Conservation (phyloP, 192 early-diverging fungal species). For the Phlyctochytrium planicorne region DNA sequence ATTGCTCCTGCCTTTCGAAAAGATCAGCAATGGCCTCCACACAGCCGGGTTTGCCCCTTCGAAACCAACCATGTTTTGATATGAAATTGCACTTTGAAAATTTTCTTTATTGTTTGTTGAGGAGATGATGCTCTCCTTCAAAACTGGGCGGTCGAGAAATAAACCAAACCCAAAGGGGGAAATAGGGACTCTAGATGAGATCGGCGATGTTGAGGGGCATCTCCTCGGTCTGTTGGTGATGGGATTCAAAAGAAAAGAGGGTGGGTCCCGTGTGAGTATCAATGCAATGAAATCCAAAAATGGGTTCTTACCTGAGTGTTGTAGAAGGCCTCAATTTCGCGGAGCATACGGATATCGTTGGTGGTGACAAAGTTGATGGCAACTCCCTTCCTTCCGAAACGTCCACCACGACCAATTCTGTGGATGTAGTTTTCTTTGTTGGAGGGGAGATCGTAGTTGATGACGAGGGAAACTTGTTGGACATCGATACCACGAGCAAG, state of each 20-base stretch:
- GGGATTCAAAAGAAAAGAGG: too few relatives aligned
- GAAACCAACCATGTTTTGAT: neutral
- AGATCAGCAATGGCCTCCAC: neutral
- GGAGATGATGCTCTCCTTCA: too few relatives aligned
- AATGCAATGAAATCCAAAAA: slow-evolving; percentile 37
- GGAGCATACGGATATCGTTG: slow-evolving; percentile 87
- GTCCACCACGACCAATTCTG: slow-evolving; percentile 99
- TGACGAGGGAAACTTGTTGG: slow-evolving; percentile 98
- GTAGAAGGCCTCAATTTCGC: slow-evolving; percentile 98
- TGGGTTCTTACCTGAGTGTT: slow-evolving; percentile 94
- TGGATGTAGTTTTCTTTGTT: slow-evolving; percentile 99
- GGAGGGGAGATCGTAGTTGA: slow-evolving; percentile 97
- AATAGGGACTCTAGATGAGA: too few relatives aligned
- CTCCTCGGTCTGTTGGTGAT: slow-evolving; percentile 98
- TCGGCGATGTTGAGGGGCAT: slow-evolving; percentile 98
- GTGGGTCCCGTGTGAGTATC: too few relatives aligned
- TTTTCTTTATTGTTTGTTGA: neutral
- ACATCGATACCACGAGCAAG: slow-evolving; percentile 99
- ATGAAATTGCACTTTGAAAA: neutral
- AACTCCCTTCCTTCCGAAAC: slow-evolving; percentile 99
- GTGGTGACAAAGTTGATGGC: slow-evolving; percentile 99
- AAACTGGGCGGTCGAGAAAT: too few relatives aligned
- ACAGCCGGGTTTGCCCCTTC: neutral
- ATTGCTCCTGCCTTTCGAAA: slow-evolving; percentile 64
- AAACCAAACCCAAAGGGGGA: too few relatives aligned